These are phyloP conservation scores for Eimeria maxima DNA, from an alignment of 169 alveolate genomes.

Conservation along the genomic window DNA sequence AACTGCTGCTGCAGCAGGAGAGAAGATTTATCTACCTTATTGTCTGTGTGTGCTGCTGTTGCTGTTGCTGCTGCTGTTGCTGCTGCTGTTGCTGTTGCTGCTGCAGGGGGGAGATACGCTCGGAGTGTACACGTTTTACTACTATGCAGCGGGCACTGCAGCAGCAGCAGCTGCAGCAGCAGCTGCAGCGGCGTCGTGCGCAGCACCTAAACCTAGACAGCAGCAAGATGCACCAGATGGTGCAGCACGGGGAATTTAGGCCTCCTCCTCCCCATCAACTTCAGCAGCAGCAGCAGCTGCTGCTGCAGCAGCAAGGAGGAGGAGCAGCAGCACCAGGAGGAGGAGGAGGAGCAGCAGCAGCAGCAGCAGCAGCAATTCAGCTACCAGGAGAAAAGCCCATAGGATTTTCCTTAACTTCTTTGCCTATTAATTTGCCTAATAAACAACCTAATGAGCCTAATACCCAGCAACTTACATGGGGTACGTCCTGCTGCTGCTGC, in stretches of 20 bases:
- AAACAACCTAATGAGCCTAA: not conserved
- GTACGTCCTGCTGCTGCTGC: conserved; percentile 37
- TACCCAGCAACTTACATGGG: not conserved
- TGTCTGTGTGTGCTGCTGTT: not conserved
- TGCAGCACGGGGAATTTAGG: conserved; percentile 24
- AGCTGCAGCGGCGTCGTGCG: conserved; percentile 30
- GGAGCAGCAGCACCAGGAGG: too few relatives aligned
- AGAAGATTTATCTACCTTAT: not conserved
- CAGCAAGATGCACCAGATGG: not conserved
- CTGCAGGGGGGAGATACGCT: too few relatives aligned
- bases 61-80: conserved; percentile 10
- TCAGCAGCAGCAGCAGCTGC: not conserved
- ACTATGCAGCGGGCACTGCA: too few relatives aligned
- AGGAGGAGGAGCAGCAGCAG: too few relatives aligned
- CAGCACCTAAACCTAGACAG: not conserved
- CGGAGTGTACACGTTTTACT: too few relatives aligned
- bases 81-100: too few relatives aligned
- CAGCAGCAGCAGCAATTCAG: not conserved
- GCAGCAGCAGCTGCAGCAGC: conserved; percentile 52
- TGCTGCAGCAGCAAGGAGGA: too few relatives aligned
- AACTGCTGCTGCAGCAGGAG: too few relatives aligned
- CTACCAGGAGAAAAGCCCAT: not conserved
- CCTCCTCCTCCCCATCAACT: not conserved
- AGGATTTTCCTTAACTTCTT: not conserved
- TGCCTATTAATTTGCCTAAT: not conserved